Base-by-base conservation (phyloP, 257 asterid genomes). In the Gentiana dahurica region DNA sequence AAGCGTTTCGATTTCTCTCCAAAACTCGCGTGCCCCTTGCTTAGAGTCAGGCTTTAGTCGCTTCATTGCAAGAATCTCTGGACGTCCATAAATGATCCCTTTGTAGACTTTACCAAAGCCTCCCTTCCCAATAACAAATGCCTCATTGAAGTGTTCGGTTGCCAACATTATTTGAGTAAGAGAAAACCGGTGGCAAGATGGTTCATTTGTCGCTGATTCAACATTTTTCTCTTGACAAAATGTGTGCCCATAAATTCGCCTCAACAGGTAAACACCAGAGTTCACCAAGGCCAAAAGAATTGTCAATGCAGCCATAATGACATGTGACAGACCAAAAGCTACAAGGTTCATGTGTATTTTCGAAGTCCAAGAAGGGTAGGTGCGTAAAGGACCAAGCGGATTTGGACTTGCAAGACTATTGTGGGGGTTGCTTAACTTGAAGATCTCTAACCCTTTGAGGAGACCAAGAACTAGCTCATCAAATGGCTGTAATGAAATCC, bases 101-200 rank as follows among this genome's bases (percentile, higher is more conserved):
- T 65, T 65, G 53, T 58, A 65, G 2, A 58, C 70, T 39, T 34
- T 51, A 6, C 70, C 70, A 11, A 56, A 65, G 12, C 70, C 70
- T 1, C 65, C 70, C 49, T 50, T 65, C 34, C 70, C 70, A 43
- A 65, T 50, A 2, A 59, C 43, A 36, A 44, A 39, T 53, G 45
- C 56, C 2, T 66, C 62, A 1, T 65, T 66, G 11, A 66, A 66
- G 37, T 66, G 46, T 35, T 48, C 36, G 2, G 71, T 66, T 35
- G 62, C 66, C 10, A 8, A 65, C 8, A 2, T 3, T 3, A 65
- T 65, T 34, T 65, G 65, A 52, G 34, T 2, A 4, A 58, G 35
- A 3, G 57, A 59, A 11, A 59, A 59, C 15, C 51, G 7, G 36
- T 10, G 49, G 37, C 33, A 59, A 47, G 56, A 48, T 4, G 38